A percentile compares a stretch with the other conserved stretches of the same genome.
Evolutionary conservation across 345 rosid species (phyloP).

Genomic region (Melastoma malabathricum): DNA sequence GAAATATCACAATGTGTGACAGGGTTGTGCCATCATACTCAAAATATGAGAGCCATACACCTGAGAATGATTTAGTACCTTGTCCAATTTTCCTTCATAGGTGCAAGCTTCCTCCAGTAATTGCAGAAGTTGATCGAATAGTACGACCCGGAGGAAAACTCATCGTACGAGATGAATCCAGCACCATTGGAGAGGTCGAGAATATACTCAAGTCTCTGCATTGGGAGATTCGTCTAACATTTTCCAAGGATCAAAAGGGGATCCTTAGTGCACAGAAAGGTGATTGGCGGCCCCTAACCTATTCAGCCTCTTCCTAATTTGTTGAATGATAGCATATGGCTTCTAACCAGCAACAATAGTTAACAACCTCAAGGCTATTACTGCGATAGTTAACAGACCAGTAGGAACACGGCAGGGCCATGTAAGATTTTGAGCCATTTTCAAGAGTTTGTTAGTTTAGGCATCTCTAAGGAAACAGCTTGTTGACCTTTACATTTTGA

Average conservation of each 20-base stretch:
- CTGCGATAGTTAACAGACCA: too few relatives aligned
- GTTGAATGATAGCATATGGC: background rate
- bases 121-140: conserved; percentile 87
- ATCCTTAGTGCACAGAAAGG: conserved; percentile 86
- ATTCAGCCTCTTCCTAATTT: conserved; percentile 23
- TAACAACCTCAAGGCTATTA: background rate
- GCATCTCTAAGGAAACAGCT: too few relatives aligned
- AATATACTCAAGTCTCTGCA: conserved; percentile 60
- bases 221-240: conserved; percentile 71
- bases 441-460: too few relatives aligned
- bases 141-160: conserved; percentile 89
- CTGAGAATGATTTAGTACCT: too few relatives aligned
- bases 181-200: conserved; percentile 54
- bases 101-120: conserved; percentile 67
- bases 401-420: too few relatives aligned
- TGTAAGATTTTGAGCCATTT: too few relatives aligned
- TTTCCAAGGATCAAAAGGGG: conserved; percentile 70
- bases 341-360: background rate
- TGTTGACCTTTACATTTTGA: too few relatives aligned
- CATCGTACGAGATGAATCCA: conserved; percentile 57
- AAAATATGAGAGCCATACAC: too few relatives aligned
- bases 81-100: conserved; percentile 18
- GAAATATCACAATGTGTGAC: too few relatives aligned
- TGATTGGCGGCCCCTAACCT: conserved; percentile 59
- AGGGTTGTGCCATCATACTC: too few relatives aligned